These are phyloP conservation scores for Blastobotrys elegans DNA, from an alignment of 1,139 yeast genomes.

Conservation along the genomic window DNA sequence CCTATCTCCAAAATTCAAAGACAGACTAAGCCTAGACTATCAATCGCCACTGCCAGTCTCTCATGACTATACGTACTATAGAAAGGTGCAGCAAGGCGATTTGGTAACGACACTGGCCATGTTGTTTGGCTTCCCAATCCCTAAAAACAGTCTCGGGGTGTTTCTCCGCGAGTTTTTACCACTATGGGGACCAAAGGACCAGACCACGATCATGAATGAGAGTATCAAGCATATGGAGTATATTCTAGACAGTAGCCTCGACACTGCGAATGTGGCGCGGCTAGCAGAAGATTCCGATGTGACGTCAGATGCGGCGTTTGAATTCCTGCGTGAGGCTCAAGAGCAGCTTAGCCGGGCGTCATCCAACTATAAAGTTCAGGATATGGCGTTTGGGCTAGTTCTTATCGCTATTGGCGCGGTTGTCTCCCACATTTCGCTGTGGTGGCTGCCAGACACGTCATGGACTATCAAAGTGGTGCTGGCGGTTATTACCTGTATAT, in stretches of 20 bases:
- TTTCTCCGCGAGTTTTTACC: constrained; percentile 52
- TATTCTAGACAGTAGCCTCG: constrained; percentile 3
- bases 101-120: constrained; percentile 79
- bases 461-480: constrained; percentile 23
- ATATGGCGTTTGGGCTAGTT: constrained; percentile 47
- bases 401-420: constrained; percentile 31
- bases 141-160: constrained; percentile 79
- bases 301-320: constrained; percentile 28
- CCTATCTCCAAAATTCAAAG: constrained; percentile 54
- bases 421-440: constrained; percentile 15
- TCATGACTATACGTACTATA: constrained; percentile 48
- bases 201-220: constrained; percentile 43
- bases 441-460: constrained; percentile 10
- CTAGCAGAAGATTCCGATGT: neutral
- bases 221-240: constrained; percentile 35
- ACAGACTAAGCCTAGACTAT: constrained; percentile 13
- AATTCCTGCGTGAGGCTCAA: constrained; percentile 50
- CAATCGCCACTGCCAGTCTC: constrained; percentile 41
- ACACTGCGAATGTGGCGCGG: neutral
- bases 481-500: constrained; percentile 39
- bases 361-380: constrained; percentile 60
- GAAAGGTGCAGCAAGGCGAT: constrained; percentile 70
- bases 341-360: constrained; percentile 56
- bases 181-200: constrained; percentile 46
- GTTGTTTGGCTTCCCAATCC: constrained; percentile 74